Evolutionary conservation across 2,329 filamentous ascomycete species (phyloP).

Genomic region (Alternaria dauci): DNA sequence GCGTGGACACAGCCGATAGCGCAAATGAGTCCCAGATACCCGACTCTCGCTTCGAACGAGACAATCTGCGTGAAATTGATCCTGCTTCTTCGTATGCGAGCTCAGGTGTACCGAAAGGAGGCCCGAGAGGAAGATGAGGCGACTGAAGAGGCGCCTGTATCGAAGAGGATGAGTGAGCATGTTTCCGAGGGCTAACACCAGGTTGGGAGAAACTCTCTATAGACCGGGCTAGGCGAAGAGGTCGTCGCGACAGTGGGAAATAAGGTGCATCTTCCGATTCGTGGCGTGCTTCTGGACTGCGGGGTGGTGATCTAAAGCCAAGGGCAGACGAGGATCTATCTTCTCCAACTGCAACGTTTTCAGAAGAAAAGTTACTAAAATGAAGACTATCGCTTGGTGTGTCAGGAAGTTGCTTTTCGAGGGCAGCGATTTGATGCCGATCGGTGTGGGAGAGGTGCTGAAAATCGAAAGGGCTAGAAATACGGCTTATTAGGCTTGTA

Average conservation of each 20-base stretch:
- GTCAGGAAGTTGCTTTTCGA: slow-evolving; percentile 60
- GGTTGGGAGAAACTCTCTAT: slow-evolving; percentile 66
- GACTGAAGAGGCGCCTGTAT: slow-evolving; percentile 52
- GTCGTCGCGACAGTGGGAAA: slow-evolving; percentile 20
- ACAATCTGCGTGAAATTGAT: slow-evolving; percentile 4
- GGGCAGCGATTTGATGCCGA: slow-evolving; percentile 61
- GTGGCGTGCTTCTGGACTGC: slow-evolving; percentile 29
- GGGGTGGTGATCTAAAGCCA: slow-evolving; percentile 32
- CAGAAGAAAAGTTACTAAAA: slow-evolving; percentile 39
- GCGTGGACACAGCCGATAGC: slow-evolving; percentile 26
- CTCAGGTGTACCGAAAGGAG: slow-evolving; percentile 34
- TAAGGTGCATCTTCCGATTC: slow-evolving; percentile 21
- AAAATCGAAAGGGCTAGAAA: slow-evolving; percentile 71
- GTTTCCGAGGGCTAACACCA: slow-evolving; percentile 52
- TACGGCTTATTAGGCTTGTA: slow-evolving; percentile 48
- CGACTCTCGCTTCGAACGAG: slow-evolving; percentile 41
- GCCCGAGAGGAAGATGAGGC: slow-evolving; percentile 39
- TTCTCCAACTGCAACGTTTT: slow-evolving; percentile 29
- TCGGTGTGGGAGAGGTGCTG: slow-evolving; percentile 69
- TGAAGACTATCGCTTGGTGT: slow-evolving; percentile 54
- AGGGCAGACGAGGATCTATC: slow-evolving; percentile 27
- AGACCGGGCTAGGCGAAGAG: slow-evolving; percentile 44
- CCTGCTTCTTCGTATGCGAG: slow-evolving; percentile 10
- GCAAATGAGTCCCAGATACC: slow-evolving; percentile 45
- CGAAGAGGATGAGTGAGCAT: slow-evolving; percentile 50